phyloP scores from a whole-genome alignment of 306 rosid species.

The Gleditsia sinensis region DNA sequence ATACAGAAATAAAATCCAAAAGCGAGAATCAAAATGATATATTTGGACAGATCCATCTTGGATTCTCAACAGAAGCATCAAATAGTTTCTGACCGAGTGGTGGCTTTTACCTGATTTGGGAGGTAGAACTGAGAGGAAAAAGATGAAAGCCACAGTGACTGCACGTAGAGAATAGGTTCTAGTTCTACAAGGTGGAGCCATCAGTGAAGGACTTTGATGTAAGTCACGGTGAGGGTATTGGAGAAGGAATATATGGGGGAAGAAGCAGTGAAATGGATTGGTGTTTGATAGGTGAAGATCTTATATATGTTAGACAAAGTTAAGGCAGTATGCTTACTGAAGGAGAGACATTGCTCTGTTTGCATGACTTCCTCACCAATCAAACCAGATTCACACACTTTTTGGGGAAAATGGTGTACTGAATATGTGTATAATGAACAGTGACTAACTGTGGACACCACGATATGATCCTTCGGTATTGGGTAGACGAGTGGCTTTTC shows the following conservation, averaged over 20 bases:
- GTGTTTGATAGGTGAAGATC: not conserved
- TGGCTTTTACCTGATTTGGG: slow-evolving; percentile 57
- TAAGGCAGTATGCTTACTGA: slow-evolving; percentile 61
- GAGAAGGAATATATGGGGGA: slow-evolving; percentile 26
- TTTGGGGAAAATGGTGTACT: slow-evolving; percentile 58
- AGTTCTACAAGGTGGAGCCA: slow-evolving; percentile 44
- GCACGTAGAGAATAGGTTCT: slow-evolving; percentile 43
- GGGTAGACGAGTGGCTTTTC: not conserved
- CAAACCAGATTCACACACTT: slow-evolving; percentile 28
- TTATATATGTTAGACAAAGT: slow-evolving; percentile 33
- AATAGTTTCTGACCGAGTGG: not conserved
- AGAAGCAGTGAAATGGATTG: slow-evolving; percentile 30
- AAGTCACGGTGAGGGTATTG: slow-evolving; percentile 46
- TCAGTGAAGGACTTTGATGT: slow-evolving; percentile 32
- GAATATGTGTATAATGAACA: slow-evolving; percentile 40
- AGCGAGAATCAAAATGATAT: not conserved
- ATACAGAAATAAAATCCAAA: not conserved
- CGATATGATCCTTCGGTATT: slow-evolving; percentile 28
- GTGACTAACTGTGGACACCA: slow-evolving; percentile 34
- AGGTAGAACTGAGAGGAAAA: slow-evolving; percentile 53
- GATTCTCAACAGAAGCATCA: slow-evolving; percentile 2
- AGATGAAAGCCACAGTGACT: slow-evolving; percentile 64
- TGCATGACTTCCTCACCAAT: slow-evolving; percentile 58
- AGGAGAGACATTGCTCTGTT: slow-evolving; percentile 54
- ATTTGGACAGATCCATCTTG: not conserved